Conservation (phyloP, 371 early-diverging fungal species). For the Zopfochytrium polystomum region DNA sequence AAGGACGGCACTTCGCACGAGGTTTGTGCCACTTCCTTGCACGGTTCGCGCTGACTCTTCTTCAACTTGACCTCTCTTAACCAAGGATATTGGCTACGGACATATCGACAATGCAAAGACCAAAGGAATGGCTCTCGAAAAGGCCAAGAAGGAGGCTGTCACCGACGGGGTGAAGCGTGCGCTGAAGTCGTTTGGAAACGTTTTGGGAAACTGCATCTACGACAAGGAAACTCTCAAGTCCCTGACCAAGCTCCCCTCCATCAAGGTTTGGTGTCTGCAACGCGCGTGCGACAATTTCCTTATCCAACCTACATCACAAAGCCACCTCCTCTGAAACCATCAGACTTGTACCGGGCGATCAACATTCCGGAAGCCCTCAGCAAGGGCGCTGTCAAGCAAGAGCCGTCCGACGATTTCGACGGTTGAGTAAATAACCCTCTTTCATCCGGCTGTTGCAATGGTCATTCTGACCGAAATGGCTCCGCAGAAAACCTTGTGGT, state of each 20-base stretch:
- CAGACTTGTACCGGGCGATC: no score
- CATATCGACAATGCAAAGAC: constrained; percentile 74
- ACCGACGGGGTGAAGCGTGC: constrained; percentile 97
- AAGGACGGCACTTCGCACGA: constrained; percentile 93
- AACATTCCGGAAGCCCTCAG: no score
- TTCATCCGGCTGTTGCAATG: no score
- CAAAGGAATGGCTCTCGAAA: constrained; percentile 85
- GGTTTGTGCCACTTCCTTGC: constrained; percentile 45
- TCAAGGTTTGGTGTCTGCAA: no score
- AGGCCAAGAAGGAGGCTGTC: constrained; percentile 94
- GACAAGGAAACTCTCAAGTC: constrained; percentile 79
- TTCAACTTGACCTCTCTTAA: not conserved
- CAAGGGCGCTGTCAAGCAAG: no score
- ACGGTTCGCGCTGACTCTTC: not conserved
- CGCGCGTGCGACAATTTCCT: no score
- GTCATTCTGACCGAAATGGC: no score
- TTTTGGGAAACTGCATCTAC: constrained; percentile 93
- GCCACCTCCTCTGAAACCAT: no score
- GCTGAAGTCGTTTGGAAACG: constrained; percentile 89
- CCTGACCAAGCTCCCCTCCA: constrained; percentile 49
- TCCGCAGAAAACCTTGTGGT: no score
- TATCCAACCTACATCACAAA: no score
- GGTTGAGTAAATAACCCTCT: no score
- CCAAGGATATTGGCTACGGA: constrained; percentile 86
- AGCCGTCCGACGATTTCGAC: no score